Evolutionary conservation across 495 filamentous ascomycete genomes (phyloP).

Genomic region (Amniculicola lignicola): DNA sequence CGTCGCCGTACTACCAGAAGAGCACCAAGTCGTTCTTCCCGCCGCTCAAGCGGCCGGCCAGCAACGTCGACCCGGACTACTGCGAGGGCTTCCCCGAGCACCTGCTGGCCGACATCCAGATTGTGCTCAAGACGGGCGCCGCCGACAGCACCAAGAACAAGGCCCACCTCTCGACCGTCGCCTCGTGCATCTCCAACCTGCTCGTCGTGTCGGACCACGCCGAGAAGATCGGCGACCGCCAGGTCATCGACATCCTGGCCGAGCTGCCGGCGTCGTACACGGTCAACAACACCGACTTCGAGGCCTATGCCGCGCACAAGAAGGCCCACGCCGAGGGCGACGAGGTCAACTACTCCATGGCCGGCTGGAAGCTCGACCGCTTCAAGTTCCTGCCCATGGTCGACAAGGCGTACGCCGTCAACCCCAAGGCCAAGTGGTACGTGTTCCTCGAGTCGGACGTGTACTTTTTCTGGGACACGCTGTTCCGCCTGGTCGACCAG

Average conservation of each 20-base stretch:
- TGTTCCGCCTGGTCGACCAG: constrained; percentile 30
- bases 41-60: constrained; percentile 4
- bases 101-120: constrained; percentile 40
- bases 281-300: constrained; percentile 44
- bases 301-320: constrained; percentile 40
- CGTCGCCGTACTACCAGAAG: neutral
- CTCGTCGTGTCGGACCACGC: constrained; percentile 51
- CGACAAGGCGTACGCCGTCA: constrained; percentile 27
- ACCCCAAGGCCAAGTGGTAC: constrained; percentile 28
- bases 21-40: constrained; percentile 27
- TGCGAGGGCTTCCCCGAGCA: constrained; percentile 43
- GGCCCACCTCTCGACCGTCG: constrained; percentile 42
- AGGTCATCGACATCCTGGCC: constrained; percentile 45
- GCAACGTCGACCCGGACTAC: constrained; percentile 18
- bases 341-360: constrained; percentile 16
- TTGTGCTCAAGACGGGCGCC: constrained; percentile 46
- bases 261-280: constrained; percentile 39
- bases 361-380: constrained; percentile 25
- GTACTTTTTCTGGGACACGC: constrained; percentile 32
- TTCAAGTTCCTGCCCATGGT: constrained; percentile 35
- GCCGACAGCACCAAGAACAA: constrained; percentile 37
- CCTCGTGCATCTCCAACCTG: constrained; percentile 45
- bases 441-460: constrained; percentile 30
- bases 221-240: constrained; percentile 43
- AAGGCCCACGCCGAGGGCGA: constrained; percentile 23